phyloP scores from a whole-genome alignment of 257 asterid species.

The Plectranthus barbatus region DNA sequence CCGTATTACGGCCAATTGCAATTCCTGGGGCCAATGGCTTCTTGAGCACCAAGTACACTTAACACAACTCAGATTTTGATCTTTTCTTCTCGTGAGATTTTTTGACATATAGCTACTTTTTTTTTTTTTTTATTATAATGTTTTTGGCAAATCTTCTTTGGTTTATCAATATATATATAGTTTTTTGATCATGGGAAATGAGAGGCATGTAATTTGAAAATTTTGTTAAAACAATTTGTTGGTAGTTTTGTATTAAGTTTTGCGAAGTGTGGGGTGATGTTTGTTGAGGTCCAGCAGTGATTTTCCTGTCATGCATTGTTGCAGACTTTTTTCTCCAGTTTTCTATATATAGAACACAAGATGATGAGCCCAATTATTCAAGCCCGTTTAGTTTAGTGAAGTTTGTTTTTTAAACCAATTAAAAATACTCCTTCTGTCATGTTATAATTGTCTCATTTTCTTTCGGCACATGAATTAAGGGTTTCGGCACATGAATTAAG shows the following conservation, averaged over 20 bases:
- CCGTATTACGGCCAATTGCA: constrained; percentile 39
- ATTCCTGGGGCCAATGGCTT: constrained; percentile 46
- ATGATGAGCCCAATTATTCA: no score
- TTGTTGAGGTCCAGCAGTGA: no score
- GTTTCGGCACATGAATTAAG: no score
- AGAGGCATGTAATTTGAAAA: constrained; percentile 24
- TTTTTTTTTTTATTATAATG: constrained; percentile 6
- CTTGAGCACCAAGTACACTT: constrained; percentile 40
- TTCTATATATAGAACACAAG: no score
- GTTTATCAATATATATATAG: neutral
- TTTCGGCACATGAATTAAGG: no score
- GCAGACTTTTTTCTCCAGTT: no score
- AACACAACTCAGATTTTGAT: constrained; percentile 12
- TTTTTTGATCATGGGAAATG: neutral
- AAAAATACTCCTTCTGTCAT: no score
- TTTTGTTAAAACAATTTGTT: neutral
- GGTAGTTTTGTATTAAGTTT: constrained; percentile 5
- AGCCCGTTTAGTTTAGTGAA: no score
- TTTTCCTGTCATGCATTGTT: no score
- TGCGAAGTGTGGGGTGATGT: no score
- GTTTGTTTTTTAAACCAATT: no score
- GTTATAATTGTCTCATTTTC: no score
- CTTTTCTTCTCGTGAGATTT: constrained; percentile 16
- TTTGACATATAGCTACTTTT: constrained; percentile 20
- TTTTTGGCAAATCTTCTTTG: neutral